phyloP scores from a whole-genome alignment of 2,329 filamentous ascomycete genomes.

The Paecilomyces fulvus region DNA sequence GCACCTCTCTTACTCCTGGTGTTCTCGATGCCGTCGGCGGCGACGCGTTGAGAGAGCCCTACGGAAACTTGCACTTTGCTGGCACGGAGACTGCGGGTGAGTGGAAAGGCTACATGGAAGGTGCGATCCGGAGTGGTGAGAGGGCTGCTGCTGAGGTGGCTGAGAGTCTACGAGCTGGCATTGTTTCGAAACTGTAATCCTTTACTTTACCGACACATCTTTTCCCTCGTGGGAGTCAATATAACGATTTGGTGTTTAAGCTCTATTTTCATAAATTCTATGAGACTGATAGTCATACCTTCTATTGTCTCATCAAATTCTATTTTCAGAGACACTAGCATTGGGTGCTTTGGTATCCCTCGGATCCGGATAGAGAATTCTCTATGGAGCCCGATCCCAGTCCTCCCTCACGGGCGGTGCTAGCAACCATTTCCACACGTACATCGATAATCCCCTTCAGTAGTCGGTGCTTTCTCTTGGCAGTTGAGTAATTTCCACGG shows the following conservation, averaged over 20 bases:
- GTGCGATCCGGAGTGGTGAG: slow-evolving; percentile 44
- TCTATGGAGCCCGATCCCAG: neutral
- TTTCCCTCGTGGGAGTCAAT: neutral
- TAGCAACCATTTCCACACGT: neutral
- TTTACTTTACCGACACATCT: neutral
- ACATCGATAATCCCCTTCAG: too few species aligned
- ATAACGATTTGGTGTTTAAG: neutral
- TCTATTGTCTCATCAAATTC: neutral
- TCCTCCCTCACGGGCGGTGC: neutral
- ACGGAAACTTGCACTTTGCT: slow-evolving; percentile 43
- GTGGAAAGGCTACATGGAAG: slow-evolving; percentile 54
- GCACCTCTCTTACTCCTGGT: slow-evolving; percentile 29
- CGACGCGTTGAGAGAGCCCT: slow-evolving; percentile 25
- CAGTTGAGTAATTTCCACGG: too few species aligned
- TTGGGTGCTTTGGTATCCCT: neutral
- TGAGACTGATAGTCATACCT: too few species aligned
- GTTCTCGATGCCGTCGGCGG: slow-evolving; percentile 24
- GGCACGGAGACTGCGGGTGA: slow-evolving; percentile 46
- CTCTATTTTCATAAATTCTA: neutral
- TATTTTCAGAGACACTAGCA: neutral
- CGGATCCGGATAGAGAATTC: neutral
- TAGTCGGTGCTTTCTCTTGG: too few species aligned
- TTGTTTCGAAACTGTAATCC: neutral
- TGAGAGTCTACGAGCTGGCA: slow-evolving; percentile 1
- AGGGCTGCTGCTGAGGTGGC: slow-evolving; percentile 41